Base-by-base conservation (phyloP, 2,329 filamentous ascomycete species). In the Paracorniculantispora psalliotae region DNA sequence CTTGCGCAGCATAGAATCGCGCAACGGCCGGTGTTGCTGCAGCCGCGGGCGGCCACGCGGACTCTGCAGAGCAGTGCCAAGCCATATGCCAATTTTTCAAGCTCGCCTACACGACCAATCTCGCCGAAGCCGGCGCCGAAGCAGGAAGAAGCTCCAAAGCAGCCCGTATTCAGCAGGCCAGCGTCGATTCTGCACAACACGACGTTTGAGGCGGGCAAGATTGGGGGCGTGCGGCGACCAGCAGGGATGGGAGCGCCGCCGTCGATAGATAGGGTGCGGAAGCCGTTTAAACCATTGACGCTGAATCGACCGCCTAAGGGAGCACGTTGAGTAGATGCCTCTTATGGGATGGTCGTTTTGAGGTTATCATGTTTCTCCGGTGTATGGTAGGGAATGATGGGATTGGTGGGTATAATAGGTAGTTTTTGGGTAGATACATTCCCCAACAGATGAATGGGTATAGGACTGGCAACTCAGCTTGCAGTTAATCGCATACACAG, bases 61-160 rank as follows among this genome's bases (percentile, higher is more conserved):
- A 7, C 6, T 4, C 65, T 69, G 7, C 63, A 67, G 2, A 64
- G 63, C 4, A 67, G 62, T 9, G 69, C 71, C 2, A 71, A 69
- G 57, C 71, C 72, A 8, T 88, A 90, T 63, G 68, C 76, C 0
- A 80, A 78, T 62, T 84, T 86, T 66, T 85, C 82, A 0, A 86
- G 83, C 70, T 83, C 83, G 19, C 82, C 83, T 4, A 68, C 74
- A 2, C 67, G 68, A n/a, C 67, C 69, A 61, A 64, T 61, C 56
- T 65, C 59, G 51, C 59, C 57, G 46, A 21, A 65, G 12, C 61
- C 68, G n/a, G 17, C 33, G 10, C 10, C 30, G 4, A 9, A 17
- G 4, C 54, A 67, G 15, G 51, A 67, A 6, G 65, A 62, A 1
- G 63, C 68, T 19, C 67, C 68, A 33, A 64, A 69, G 4, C 67